Evolutionary conservation across 208 protist species (phyloP), one percentile per base, ranked within the genome.

Genomic region (Jaenimonas drosophilae): DNA sequence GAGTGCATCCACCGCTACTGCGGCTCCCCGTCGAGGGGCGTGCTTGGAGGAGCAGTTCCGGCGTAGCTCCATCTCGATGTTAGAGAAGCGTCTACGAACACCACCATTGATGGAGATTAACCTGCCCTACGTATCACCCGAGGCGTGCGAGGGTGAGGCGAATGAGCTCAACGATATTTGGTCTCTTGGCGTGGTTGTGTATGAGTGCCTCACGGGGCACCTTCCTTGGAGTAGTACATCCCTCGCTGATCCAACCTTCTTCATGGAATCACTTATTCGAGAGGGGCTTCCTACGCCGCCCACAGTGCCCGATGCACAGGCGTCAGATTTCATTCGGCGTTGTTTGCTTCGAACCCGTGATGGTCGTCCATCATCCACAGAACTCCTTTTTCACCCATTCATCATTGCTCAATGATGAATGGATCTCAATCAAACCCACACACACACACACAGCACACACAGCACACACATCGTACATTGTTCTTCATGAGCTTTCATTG

Each of bases 151-250:
- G 12, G 83, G 79, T 17, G 31, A 73, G 16, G 64, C 76, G 36
- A 54, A 82, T 42, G 56, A 54, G 2, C 62, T 66, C 19, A 85
- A 74, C 42, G 83, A 92, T 49, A 64, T 92, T n/a, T 92, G 83
- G 83, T 62, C 55, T 40, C 54, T 92, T 7, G 78, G 83, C 4
- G 71, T 92, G 14, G 68, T 74, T 17, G 48, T 87, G 32, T 84
- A 67, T 46, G 58, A 78, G 23, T 86, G 76, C 54, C 51, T 82
- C 38, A 78, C 70, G 5, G 78, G 83, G 2, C 19, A 37, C 16
- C 69, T 72, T 26, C 83, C 83, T 0, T 92, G 70, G 55, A 55
- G 61, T 16, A 33, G 66, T 7, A 59, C 54, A 21, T 56, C 68
- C 19, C 37, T 72, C 19, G 38, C 36, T 2, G 72, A 79, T 50